Percentiles rank a stretch among this genome's conserved stretches.
phyloP scores from a whole-genome alignment of 139 green algal genomes.

The Mesotaenium endlicherianum region DNA sequence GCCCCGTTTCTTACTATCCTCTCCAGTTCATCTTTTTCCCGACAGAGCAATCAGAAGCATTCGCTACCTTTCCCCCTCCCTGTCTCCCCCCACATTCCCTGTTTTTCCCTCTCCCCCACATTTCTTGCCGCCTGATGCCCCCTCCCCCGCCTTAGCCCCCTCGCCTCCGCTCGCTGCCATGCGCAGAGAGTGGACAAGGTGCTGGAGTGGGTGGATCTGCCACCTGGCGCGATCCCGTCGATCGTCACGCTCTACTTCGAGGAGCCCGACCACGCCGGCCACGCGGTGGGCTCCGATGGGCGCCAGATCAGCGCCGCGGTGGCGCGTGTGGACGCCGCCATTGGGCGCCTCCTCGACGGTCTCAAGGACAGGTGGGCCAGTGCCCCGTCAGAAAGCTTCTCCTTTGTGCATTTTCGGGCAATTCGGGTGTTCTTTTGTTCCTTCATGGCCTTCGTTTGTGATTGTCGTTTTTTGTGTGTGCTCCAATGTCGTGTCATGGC shows the following conservation, averaged over 20 bases:
- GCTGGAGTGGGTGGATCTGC: conserved; percentile 30
- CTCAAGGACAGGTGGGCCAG: conserved; percentile 2
- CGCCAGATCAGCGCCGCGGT: conserved; percentile 18
- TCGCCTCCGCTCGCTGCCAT: too few relatives aligned
- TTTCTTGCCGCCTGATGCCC: neutral
- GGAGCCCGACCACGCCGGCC: conserved; percentile 25
- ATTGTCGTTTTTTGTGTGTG: too few relatives aligned
- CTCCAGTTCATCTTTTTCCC: too few relatives aligned
- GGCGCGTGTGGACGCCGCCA: neutral
- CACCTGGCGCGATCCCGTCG: neutral
- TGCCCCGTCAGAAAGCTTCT: neutral
- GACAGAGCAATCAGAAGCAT: too few relatives aligned
- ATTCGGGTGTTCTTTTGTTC: neutral
- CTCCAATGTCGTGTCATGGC: too few relatives aligned
- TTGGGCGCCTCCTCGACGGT: conserved; percentile 31
- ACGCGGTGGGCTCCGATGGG: conserved; percentile 19
- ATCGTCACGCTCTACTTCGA: conserved; percentile 45
- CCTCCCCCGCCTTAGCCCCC: neutral
- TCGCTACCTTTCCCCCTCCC: too few relatives aligned
- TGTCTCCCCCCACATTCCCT: neutral
- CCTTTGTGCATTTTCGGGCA: neutral
- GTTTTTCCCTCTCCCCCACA: too few relatives aligned
- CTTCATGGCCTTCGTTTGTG: too few relatives aligned
- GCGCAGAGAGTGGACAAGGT: conserved; percentile 41
- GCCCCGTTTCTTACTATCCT: too few relatives aligned